Evolutionary conservation across 768 basidiomycete genomes (phyloP), one percentile per base, ranked within the genome.

Genomic region (Collybiopsis luxurians): DNA sequence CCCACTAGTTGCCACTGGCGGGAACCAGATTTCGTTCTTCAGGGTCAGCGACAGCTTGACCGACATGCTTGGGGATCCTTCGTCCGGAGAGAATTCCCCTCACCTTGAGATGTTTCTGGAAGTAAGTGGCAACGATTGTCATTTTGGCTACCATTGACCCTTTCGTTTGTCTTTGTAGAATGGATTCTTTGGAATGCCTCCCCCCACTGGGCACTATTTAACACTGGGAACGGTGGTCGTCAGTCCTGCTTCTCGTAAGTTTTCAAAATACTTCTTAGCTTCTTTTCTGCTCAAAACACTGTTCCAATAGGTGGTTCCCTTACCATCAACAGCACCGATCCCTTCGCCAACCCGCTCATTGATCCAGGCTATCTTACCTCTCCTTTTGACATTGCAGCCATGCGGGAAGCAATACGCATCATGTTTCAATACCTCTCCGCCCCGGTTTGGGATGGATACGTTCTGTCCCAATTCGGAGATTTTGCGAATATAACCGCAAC

Each of bases 261-360:
- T 24, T 39, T n/a, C 19, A 39, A 28, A 5, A n/a, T 6, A 44
- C 9, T 19, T 24, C 43, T 19, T 44, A 12, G 40, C n/a, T 4
- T 26, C 13, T 34, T 5, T 13, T 34, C 31, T 34, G 13, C 30
- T 36, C 31, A 5, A 48, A 5, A 15, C 44, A 2, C 19, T 12
- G 19, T 24, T 26, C 3, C 13, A 23, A 1, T 43, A 69, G 66
- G 68, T 30, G 68, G 68, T 10, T 56, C 58, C 0, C 17, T 68
- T 19, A 65, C 66, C 6, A 44, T 79, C 56, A 75, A 69, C 52
- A 74, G 73, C 21, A 71, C 65, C 34, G 63, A 71, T 57, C 68
- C 76, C 15, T 79, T 80, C 65, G 69, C 67, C 40, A 40, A 64
- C 30, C 79, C 80, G 0, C 31, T 67, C 19, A 79, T 82, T 64